phyloP scores from a whole-genome alignment of 768 basidiomycete genomes.

The Favolaschia claudopus region DNA sequence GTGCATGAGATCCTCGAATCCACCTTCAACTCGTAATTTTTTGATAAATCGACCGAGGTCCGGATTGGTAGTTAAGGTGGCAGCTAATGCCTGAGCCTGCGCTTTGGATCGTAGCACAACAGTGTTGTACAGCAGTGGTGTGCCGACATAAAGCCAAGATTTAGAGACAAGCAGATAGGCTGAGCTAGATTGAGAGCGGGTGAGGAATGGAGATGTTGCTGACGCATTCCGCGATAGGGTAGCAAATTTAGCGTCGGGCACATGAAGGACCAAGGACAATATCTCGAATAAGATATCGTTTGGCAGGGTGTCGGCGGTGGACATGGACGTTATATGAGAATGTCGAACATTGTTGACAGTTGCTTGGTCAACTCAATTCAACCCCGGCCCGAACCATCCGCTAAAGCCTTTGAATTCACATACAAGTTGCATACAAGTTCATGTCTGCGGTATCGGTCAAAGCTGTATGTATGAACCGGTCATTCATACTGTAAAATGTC shows the following conservation, averaged over 20 bases:
- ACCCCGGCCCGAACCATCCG: too few species aligned
- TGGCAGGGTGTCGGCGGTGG: too few species aligned
- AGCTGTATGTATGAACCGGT: too few species aligned
- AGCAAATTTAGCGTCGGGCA: background rate
- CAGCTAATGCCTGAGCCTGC: background rate
- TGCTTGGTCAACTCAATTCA: too few species aligned
- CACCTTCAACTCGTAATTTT: conserved; percentile 7
- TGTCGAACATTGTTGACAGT: too few species aligned
- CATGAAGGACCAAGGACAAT: background rate
- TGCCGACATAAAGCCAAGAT: conserved; percentile 4
- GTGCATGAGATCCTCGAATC: background rate
- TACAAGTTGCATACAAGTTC: too few species aligned
- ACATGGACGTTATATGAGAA: too few species aligned
- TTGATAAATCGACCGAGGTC: conserved; percentile 3
- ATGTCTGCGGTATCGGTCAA: too few species aligned
- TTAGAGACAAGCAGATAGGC: background rate
- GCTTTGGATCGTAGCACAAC: conserved; percentile 1
- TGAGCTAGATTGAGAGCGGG: background rate
- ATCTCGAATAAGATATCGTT: conserved; percentile 1
- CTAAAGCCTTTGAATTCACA: too few species aligned
- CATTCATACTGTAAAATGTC: too few species aligned
- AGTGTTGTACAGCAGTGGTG: conserved; percentile 3
- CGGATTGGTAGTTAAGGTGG: background rate
- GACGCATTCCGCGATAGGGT: background rate
- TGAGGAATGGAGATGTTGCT: background rate